Conservation (phyloP, 495 filamentous ascomycete species). For the Penicillium lagena region DNA sequence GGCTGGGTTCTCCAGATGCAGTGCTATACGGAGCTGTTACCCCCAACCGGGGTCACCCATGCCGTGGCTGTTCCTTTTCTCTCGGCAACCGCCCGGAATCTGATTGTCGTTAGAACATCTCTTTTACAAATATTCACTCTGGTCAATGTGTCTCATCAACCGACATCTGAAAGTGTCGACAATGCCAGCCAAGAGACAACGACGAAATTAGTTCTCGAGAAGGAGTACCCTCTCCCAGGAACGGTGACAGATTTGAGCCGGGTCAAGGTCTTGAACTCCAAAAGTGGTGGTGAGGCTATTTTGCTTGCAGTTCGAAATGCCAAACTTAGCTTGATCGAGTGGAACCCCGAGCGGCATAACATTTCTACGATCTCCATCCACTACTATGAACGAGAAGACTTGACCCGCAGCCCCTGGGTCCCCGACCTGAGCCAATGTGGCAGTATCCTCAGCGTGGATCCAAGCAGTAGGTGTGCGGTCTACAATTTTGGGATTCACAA, state of each 20-base stretch:
- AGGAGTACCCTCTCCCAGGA: slow-evolving; percentile 74
- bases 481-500: slow-evolving; percentile 86
- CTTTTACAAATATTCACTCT: slow-evolving; percentile 79
- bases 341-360: slow-evolving; percentile 73
- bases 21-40: slow-evolving; percentile 85
- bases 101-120: slow-evolving; percentile 83
- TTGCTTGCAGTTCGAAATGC: slow-evolving; percentile 82
- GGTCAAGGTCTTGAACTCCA: slow-evolving; percentile 61
- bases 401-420: slow-evolving; percentile 68
- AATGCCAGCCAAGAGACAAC: slow-evolving; percentile 26
- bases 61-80: slow-evolving; percentile 74
- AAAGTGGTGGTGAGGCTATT: slow-evolving; percentile 79
- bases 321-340: slow-evolving; percentile 87
- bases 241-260: slow-evolving; percentile 75
- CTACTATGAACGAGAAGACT: slow-evolving; percentile 93
- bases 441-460: slow-evolving; percentile 81
- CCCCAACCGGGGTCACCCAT: slow-evolving; percentile 89
- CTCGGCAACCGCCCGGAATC: slow-evolving; percentile 67
- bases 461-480: slow-evolving; percentile 84
- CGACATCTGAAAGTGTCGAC: slow-evolving; percentile 39
- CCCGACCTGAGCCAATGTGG: slow-evolving; percentile 60
- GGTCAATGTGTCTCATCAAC: slow-evolving; percentile 23
- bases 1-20: slow-evolving; percentile 43
- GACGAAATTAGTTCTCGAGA: slow-evolving; percentile 79
- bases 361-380: slow-evolving; percentile 90